phyloP scores from a whole-genome alignment of 176 grass and related monocot species.

The Paspalum vaginatum region DNA sequence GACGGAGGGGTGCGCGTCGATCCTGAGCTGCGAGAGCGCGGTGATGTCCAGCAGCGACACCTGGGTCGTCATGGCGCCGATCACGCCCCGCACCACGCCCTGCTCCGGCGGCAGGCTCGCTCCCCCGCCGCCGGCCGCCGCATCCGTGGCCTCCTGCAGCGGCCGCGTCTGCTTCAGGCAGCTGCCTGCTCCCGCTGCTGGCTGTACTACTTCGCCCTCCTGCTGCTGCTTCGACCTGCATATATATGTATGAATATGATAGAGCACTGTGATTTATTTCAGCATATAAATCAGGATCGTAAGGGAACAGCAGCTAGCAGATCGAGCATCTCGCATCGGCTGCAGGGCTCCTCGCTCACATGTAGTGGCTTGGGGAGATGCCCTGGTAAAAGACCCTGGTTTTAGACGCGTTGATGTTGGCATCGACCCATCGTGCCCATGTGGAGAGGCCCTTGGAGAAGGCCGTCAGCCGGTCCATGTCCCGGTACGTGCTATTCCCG shows the following conservation, averaged over 20 bases:
- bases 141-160: conserved; percentile 38
- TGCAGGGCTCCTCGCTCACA: conserved; percentile 28
- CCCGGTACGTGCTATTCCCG: conserved; percentile 33
- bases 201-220: not conserved
- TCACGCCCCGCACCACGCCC: conserved; percentile 46
- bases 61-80: conserved; percentile 49
- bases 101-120: conserved; percentile 32
- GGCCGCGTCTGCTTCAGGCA: conserved; percentile 55
- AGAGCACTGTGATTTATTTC: not conserved
- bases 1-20: conserved; percentile 82
- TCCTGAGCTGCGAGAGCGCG: conserved; percentile 73
- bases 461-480: conserved; percentile 55
- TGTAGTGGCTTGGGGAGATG: conserved; percentile 70
- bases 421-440: conserved; percentile 57
- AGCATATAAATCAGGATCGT: not conserved
- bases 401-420: conserved; percentile 37
- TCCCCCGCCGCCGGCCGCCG: conserved; percentile 30
- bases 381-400: conserved; percentile 68
- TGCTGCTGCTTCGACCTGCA: conserved; percentile 33
- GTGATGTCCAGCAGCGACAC: conserved; percentile 78
- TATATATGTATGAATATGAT: not conserved
- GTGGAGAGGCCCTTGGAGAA: conserved; percentile 64
- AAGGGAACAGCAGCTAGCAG: too few species aligned
- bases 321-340: too few species aligned
- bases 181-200: conserved; percentile 31